Conservation (phyloP, 2,329 filamentous ascomycete species). For the Macrophomina pseudophaseolina region DNA sequence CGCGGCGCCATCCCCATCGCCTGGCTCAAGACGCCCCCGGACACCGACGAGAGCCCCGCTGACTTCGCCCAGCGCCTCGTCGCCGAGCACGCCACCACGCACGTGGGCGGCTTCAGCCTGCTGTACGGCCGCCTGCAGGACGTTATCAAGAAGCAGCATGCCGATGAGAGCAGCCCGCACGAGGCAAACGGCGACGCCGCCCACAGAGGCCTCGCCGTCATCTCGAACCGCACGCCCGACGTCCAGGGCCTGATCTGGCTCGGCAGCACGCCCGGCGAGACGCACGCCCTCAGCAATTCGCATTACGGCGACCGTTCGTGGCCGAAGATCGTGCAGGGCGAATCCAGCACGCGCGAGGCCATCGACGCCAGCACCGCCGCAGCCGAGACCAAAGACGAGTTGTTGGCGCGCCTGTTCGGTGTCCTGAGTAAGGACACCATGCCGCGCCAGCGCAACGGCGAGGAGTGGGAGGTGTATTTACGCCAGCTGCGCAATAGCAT, state of each 20-base stretch:
- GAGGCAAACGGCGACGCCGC: not conserved
- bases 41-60: slow-evolving; percentile 49
- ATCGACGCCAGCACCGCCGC: slow-evolving; percentile 52
- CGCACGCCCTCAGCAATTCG: slow-evolving; percentile 66
- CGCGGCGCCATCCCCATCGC: slow-evolving; percentile 65
- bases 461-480: slow-evolving; percentile 61
- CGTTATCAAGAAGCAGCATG: slow-evolving; percentile 32
- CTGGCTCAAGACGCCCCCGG: slow-evolving; percentile 57
- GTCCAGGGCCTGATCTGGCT: slow-evolving; percentile 59
- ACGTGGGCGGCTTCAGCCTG: slow-evolving; percentile 68
- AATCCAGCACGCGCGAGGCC: slow-evolving; percentile 57
- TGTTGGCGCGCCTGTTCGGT: slow-evolving; percentile 58
- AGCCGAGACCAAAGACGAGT: slow-evolving; percentile 50
- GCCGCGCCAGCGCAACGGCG: slow-evolving; percentile 54
- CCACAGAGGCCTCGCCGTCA: slow-evolving; percentile 55
- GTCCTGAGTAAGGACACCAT: slow-evolving; percentile 62
- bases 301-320: slow-evolving; percentile 63
- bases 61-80: slow-evolving; percentile 62
- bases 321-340: slow-evolving; percentile 66
- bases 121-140: slow-evolving; percentile 62
- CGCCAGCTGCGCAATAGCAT: slow-evolving; percentile 64
- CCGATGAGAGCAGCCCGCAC: not conserved
- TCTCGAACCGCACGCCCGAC: slow-evolving; percentile 66
- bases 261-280: slow-evolving; percentile 54
- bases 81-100: slow-evolving; percentile 58